phyloP scores from a whole-genome alignment of 1,284 basidiomycete species.

The Ganoderma lingzhi region DNA sequence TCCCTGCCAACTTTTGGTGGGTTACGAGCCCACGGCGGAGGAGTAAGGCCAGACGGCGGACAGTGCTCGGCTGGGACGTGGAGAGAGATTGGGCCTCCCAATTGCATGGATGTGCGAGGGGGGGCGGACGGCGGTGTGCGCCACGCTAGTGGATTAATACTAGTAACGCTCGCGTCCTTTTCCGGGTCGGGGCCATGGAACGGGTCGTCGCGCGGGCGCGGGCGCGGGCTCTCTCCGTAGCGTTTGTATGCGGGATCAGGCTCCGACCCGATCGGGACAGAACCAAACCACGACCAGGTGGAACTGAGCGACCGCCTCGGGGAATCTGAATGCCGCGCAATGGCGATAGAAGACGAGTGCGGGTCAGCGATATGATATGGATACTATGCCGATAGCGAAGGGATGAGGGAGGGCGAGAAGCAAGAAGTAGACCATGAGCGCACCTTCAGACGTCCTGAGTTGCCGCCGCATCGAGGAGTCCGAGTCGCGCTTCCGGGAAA shows the following conservation, averaged over 20 bases:
- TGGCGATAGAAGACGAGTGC: too few species aligned
- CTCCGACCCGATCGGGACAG: background rate
- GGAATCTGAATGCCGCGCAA: background rate
- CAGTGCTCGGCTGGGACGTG: background rate
- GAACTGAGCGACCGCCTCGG: background rate
- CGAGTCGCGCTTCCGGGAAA: background rate
- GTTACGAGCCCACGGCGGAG: too few species aligned
- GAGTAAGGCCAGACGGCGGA: too few species aligned
- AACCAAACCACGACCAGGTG: conserved; percentile 5
- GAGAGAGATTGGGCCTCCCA: background rate
- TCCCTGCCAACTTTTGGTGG: too few species aligned
- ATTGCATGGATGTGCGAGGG: background rate
- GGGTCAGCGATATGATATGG: too few species aligned
- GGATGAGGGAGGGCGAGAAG: background rate
- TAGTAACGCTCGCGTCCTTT: background rate
- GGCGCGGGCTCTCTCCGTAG: background rate
- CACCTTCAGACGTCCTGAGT: background rate
- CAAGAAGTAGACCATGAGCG: background rate
- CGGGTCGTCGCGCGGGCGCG: background rate
- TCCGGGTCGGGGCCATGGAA: background rate
- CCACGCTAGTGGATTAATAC: background rate
- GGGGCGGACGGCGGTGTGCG: background rate
- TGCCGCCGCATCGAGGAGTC: background rate
- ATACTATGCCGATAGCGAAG: too few species aligned
- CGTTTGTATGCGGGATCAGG: background rate